Percentiles rank a stretch among this genome's conserved stretches.
Conservation (phyloP, 2,329 filamentous ascomycete species). For the Verticillium tricorpus region DNA sequence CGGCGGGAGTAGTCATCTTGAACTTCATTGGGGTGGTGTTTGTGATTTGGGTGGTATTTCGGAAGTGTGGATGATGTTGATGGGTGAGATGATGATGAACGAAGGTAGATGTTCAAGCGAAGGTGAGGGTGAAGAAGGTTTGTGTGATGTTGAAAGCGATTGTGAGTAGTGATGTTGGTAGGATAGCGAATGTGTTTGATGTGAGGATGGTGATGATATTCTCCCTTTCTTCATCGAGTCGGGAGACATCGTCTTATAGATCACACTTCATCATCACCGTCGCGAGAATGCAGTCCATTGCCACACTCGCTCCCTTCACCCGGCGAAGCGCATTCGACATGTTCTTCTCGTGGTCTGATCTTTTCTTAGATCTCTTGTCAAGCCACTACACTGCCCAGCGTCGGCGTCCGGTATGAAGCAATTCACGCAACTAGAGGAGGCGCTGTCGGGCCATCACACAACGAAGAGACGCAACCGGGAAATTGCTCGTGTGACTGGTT, state of each 20-base stretch:
- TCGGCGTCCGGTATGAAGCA: background rate
- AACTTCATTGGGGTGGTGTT: background rate
- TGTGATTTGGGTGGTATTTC: background rate
- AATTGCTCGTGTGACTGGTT: background rate
- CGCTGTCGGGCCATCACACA: background rate
- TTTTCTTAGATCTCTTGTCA: background rate
- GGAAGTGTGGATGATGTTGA: background rate
- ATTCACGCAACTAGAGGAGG: background rate
- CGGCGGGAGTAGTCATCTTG: constrained; percentile 5
- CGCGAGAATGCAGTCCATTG: background rate
- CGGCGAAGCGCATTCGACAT: background rate
- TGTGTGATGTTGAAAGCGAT: background rate
- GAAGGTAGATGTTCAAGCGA: background rate
- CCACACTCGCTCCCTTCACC: background rate
- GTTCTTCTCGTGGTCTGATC: background rate
- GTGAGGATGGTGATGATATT: background rate
- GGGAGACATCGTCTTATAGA: background rate
- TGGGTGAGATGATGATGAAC: background rate
- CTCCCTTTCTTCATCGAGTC: background rate
- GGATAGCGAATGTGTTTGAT: background rate
- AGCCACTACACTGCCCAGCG: background rate
- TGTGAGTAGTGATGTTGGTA: background rate
- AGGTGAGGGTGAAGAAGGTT: background rate
- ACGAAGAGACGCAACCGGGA: background rate
- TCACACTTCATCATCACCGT: background rate